A percentile compares a stretch with the other conserved stretches of the same genome.
These are phyloP conservation scores for Podaxis rugospora DNA, from an alignment of 768 basidiomycete genomes.

Conservation along the genomic window DNA sequence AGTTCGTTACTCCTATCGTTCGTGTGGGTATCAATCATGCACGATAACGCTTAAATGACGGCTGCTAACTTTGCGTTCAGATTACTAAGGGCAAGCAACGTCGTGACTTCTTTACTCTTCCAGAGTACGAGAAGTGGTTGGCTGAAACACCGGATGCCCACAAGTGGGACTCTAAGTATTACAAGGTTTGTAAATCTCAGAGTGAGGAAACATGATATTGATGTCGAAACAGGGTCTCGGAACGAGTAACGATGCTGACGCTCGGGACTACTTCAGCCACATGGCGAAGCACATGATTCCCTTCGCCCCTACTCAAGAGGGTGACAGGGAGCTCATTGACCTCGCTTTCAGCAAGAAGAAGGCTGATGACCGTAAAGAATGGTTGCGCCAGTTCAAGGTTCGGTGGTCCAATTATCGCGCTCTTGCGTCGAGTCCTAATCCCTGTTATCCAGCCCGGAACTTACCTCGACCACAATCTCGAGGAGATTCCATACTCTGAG, in stretches of 20 bases:
- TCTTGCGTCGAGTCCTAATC: conserved; percentile 5
- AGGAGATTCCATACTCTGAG: conserved; percentile 83
- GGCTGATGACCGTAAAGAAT: conserved; percentile 96
- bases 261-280: conserved; percentile 87
- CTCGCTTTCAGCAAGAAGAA: conserved; percentile 99
- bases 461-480: conserved; percentile 82
- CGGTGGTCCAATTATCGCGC: background rate
- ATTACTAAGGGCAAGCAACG: conserved; percentile 75
- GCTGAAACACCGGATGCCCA: conserved; percentile 69
- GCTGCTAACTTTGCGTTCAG: conserved; percentile 25
- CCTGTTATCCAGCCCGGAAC: conserved; percentile 72
- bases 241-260: conserved; percentile 86
- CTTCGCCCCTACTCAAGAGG: conserved; percentile 75
- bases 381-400: conserved; percentile 88
- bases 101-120: conserved; percentile 93
- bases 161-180: conserved; percentile 94
- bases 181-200: conserved; percentile 61
- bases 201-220: background rate
- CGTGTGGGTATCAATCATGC: conserved; percentile 47
- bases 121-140: conserved; percentile 93
- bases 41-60: background rate
- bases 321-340: conserved; percentile 87
- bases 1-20: conserved; percentile 98
- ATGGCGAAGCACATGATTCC: conserved; percentile 95
- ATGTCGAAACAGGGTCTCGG: conserved; percentile 75